Conservation (phyloP, 129 eudicot genomes). For the Heracleum sosnowskyi region DNA sequence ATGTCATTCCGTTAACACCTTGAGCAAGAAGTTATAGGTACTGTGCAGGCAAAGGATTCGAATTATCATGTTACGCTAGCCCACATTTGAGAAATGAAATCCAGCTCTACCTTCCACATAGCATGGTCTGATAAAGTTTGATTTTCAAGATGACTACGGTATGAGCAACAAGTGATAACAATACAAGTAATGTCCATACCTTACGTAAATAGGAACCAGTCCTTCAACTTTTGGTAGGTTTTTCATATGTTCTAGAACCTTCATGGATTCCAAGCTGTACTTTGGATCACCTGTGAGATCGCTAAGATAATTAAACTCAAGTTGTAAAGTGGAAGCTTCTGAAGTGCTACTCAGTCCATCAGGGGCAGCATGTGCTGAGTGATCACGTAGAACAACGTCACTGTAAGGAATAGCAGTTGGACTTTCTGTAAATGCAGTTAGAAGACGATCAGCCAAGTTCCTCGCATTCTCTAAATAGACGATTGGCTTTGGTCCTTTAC, state of each 20-base stretch:
- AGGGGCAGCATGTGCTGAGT: slow-evolving; percentile 74
- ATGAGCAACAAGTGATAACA: background rate
- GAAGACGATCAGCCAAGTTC: slow-evolving; percentile 71
- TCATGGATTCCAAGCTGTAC: slow-evolving; percentile 71
- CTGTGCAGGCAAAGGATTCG: background rate
- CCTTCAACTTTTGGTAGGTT: slow-evolving; percentile 86
- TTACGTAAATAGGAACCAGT: slow-evolving; percentile 88
- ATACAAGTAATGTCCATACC: slow-evolving; percentile 30
- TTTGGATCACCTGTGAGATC: slow-evolving; percentile 71
- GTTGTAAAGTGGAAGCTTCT: slow-evolving; percentile 88
- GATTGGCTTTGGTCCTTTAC: slow-evolving; percentile 58
- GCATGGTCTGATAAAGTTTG: background rate
- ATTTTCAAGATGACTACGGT: background rate
- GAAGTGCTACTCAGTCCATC: slow-evolving; percentile 95
- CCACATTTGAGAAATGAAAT: background rate
- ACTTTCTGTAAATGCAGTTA: slow-evolving; percentile 78
- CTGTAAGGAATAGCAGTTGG: slow-evolving; percentile 87
- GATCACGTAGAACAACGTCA: slow-evolving; percentile 76
- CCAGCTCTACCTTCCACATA: background rate
- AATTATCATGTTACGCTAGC: background rate
- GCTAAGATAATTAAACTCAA: slow-evolving; percentile 90
- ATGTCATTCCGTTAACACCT: background rate
- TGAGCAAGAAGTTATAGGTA: background rate
- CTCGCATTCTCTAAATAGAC: slow-evolving; percentile 80
- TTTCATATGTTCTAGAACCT: slow-evolving; percentile 85